phyloP scores from a whole-genome alignment of 208 protist genomes.

The Leishmania lainsoni region DNA sequence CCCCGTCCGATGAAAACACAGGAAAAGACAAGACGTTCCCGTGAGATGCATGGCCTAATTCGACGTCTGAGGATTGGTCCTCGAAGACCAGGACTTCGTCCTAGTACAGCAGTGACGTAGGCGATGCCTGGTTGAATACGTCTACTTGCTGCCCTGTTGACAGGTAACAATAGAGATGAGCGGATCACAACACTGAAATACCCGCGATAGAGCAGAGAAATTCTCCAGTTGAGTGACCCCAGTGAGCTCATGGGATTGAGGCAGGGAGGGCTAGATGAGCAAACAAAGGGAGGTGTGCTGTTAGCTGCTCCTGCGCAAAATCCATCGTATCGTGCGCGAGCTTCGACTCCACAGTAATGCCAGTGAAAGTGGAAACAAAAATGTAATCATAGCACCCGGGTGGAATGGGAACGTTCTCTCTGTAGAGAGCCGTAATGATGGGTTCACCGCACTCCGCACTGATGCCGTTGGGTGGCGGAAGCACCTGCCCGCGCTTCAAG shows the following conservation, averaged over 20 bases:
- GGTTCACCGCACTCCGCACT: conserved; percentile 11
- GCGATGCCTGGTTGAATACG: too few relatives aligned
- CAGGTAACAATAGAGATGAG: too few relatives aligned
- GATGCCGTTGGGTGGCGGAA: neutral
- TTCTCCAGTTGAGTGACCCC: neutral
- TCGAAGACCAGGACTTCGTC: too few relatives aligned
- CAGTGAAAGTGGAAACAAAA: conserved; percentile 13
- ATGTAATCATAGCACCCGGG: conserved; percentile 30
- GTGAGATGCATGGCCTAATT: too few relatives aligned
- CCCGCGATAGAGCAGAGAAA: too few relatives aligned
- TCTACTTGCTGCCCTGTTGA: too few relatives aligned
- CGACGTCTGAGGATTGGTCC: too few relatives aligned
- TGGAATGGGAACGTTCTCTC: neutral
- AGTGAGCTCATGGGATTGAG: neutral
- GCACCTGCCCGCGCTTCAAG: neutral
- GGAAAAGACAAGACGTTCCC: too few relatives aligned
- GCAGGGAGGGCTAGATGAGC: neutral
- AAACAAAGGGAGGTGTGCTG: conserved; percentile 18
- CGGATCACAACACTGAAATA: too few relatives aligned
- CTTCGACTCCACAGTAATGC: neutral
- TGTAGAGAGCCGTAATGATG: conserved; percentile 17
- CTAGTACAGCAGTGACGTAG: too few relatives aligned
- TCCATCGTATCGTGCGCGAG: neutral
- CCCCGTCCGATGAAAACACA: too few relatives aligned
- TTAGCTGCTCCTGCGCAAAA: conserved; percentile 12